Percentiles rank a stretch among this genome's conserved stretches.
Evolutionary conservation across 805 yeast species (phyloP).

Genomic region (Kregervanrija pseudodelftensis): DNA sequence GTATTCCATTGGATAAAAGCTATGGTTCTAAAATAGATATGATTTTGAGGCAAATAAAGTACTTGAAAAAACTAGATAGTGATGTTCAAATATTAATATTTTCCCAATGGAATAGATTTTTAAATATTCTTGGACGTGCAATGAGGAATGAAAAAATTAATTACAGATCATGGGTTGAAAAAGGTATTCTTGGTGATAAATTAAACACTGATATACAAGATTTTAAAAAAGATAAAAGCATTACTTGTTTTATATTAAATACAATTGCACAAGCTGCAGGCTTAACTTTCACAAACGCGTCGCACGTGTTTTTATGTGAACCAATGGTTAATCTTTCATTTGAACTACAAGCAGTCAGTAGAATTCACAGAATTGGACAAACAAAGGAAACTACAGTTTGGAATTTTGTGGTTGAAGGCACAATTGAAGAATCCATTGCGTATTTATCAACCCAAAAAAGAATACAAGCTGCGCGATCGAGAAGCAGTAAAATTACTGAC

Average conservation of each 20-base stretch:
- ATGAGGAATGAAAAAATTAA: slow-evolving; percentile 50
- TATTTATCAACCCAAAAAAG: slow-evolving; percentile 59
- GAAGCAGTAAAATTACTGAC: slow-evolving; percentile 12
- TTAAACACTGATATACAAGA: slow-evolving; percentile 37
- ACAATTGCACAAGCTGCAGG: slow-evolving; percentile 90
- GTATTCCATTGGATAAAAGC: slow-evolving; percentile 35
- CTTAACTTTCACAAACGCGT: slow-evolving; percentile 82
- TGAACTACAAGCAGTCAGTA: slow-evolving; percentile 85
- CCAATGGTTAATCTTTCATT: slow-evolving; percentile 83
- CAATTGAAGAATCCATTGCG: slow-evolving; percentile 86
- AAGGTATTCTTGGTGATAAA: background rate
- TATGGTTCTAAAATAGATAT: slow-evolving; percentile 87
- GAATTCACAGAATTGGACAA: slow-evolving; percentile 93
- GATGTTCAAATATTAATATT: slow-evolving; percentile 76
- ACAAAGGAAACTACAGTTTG: slow-evolving; percentile 75
- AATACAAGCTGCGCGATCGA: slow-evolving; percentile 32
- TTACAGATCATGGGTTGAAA: slow-evolving; percentile 45
- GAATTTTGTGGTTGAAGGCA: slow-evolving; percentile 77
- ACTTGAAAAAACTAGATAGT: slow-evolving; percentile 50
- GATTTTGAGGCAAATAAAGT: slow-evolving; percentile 65
- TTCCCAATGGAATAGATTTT: slow-evolving; percentile 81
- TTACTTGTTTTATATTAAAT: slow-evolving; percentile 82
- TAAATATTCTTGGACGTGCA: slow-evolving; percentile 61
- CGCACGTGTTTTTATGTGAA: slow-evolving; percentile 87
- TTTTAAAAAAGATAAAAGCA: slow-evolving; percentile 51